These are phyloP conservation scores for Laburnicola sp. DNA, from an alignment of 2,329 filamentous ascomycete species.

Conservation along the genomic window DNA sequence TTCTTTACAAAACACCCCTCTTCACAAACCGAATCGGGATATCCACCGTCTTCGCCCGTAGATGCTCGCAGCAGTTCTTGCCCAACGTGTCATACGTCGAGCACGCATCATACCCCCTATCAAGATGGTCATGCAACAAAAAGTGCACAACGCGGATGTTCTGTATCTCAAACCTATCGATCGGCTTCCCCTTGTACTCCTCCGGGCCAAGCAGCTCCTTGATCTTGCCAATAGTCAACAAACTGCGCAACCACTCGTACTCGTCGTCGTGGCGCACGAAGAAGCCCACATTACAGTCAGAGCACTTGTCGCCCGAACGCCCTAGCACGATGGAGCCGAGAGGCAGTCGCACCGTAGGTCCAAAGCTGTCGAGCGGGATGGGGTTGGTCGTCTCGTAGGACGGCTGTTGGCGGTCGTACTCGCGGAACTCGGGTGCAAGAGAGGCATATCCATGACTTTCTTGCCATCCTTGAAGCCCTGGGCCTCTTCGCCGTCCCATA, in stretches of 20 bases:
- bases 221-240: slow-evolving; percentile 24
- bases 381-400: slow-evolving; percentile 38
- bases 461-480: slow-evolving; percentile 19
- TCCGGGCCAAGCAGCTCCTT: slow-evolving; percentile 26
- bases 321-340: slow-evolving; percentile 45
- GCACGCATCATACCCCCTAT: slow-evolving; percentile 46
- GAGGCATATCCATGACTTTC: slow-evolving; percentile 16
- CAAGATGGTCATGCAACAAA: slow-evolving; percentile 32
- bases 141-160: slow-evolving; percentile 23
- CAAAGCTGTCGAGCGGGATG: slow-evolving; percentile 36
- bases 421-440: slow-evolving; percentile 20
- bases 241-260: slow-evolving; percentile 29
- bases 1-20: slow-evolving; percentile 37
- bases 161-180: slow-evolving; percentile 23
- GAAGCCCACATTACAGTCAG: slow-evolving; percentile 38
- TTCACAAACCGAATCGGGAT: slow-evolving; percentile 50
- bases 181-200: slow-evolving; percentile 22
- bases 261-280: slow-evolving; percentile 34
- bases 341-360: slow-evolving; percentile 41
- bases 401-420: slow-evolving; percentile 31
- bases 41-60: slow-evolving; percentile 52
- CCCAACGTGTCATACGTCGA: slow-evolving; percentile 52
- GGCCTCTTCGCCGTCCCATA: slow-evolving; percentile 23
- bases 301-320: slow-evolving; percentile 40
- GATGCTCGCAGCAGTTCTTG: slow-evolving; percentile 53